Evolutionary conservation across 768 basidiomycete species (phyloP), one percentile per base, ranked within the genome.

Genomic region (Naganishia onofrii): DNA sequence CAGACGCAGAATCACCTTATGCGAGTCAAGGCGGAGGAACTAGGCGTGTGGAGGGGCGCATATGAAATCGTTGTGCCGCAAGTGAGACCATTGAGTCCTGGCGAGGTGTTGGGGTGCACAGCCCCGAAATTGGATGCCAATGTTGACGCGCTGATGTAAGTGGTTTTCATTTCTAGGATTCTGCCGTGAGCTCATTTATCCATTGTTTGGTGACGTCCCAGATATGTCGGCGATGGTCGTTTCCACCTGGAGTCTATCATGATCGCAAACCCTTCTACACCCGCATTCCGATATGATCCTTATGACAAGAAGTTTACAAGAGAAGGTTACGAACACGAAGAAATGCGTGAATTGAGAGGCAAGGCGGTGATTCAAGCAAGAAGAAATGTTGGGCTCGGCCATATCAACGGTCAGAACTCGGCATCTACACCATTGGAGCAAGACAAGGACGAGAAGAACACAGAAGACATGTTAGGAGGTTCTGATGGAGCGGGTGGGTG

Each of bases 191-290:
- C 36, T 28, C 1, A n/a, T 23, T 29, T 13, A 28, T 12, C 12
- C 26, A 4, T 15, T 10, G 21, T 21, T n/a, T n/a, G n/a, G n/a
- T 31, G 17, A 8, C 70, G 42, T 42, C 15, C 42, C 13, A 96
- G 93, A 75, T 99, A 98, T 80, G 86, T 99, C 31, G 96, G 96
- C 21, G 96, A 99, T 76, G 96, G 96, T 26, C 89, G 96, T 12
- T 99, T 99, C 84, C 96, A 98, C 79, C 86, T 98, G 21, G 96
- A 99, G 81, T 91, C 92, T 17, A 93, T 97, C 79, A 99, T 99
- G 96, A 96, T 99, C 70, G 93, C 93, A n/a, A 99, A 99, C 79
- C 96, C 96, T 0, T 81, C 86, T 34, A 85, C 98, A 21, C 93
- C 96, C 13, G 94, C 96, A 0, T 99, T 96, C 83, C 88, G 96